A percentile compares a stretch with the other conserved stretches of the same genome.
Evolutionary conservation across 345 rosid genomes (phyloP).

Genomic region (Rubroshorea leprosula): DNA sequence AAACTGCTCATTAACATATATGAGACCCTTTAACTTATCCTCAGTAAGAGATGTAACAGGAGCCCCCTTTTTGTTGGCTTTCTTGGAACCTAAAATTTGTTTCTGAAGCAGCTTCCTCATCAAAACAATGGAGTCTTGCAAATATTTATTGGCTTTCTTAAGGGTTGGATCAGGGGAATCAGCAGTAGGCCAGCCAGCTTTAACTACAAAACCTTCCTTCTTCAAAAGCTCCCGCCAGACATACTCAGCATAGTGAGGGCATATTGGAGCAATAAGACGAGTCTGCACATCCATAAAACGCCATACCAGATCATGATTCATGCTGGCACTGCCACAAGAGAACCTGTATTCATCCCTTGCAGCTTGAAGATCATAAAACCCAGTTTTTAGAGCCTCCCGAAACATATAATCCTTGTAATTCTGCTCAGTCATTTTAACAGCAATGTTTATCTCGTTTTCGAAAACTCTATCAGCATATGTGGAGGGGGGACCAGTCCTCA

Average conservation of each 20-base stretch:
- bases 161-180: constrained; percentile 66
- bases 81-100: constrained; percentile 64
- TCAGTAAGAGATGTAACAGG: constrained; percentile 43
- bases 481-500: constrained; percentile 65
- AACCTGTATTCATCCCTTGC: constrained; percentile 90
- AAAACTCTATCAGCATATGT: constrained; percentile 83
- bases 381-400: constrained; percentile 85
- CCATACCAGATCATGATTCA: constrained; percentile 65
- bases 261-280: constrained; percentile 76
- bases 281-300: constrained; percentile 90
- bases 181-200: constrained; percentile 89
- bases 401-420: constrained; percentile 66
- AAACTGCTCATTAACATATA: constrained; percentile 73
- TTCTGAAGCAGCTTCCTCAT: constrained; percentile 80
- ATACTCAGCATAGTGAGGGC: constrained; percentile 88
- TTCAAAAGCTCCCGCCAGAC: constrained; percentile 84
- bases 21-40: constrained; percentile 47
- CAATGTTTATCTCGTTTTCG: constrained; percentile 82
- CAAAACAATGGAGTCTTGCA: constrained; percentile 74
- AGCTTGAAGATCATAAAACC: constrained; percentile 89
- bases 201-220: constrained; percentile 71
- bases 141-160: constrained; percentile 77
- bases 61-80: constrained; percentile 60
- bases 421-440: constrained; percentile 67
- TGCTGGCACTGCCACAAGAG: constrained; percentile 67